Conservation (phyloP, 2,329 filamentous ascomycete genomes). For the Metarhizium anisopliae region DNA sequence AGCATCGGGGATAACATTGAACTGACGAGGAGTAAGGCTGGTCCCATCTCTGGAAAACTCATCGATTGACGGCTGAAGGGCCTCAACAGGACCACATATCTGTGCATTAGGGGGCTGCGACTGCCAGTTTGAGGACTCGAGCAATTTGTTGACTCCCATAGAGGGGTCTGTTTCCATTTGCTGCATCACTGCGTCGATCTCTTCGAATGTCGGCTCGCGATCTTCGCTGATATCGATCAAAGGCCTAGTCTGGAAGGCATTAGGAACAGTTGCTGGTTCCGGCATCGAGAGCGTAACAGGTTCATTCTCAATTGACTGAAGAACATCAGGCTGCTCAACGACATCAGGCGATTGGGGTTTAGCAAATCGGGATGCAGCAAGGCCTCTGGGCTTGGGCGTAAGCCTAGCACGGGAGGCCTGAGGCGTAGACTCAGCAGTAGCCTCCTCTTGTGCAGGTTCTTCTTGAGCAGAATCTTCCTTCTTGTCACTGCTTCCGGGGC, state of each 20-base stretch:
- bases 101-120: constrained; percentile 16
- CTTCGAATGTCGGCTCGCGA: constrained; percentile 55
- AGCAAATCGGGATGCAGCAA: constrained; percentile 37
- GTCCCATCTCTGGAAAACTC: constrained; percentile 59
- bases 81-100: constrained; percentile 41
- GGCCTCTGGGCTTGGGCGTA: constrained; percentile 27
- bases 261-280: neutral
- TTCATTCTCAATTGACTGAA: constrained; percentile 22
- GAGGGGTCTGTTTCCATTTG: constrained; percentile 67
- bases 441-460: neutral
- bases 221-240: constrained; percentile 9
- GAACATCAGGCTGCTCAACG: constrained; percentile 17
- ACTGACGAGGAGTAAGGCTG: constrained; percentile 60
- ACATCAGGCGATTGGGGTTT: constrained; percentile 24
- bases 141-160: constrained; percentile 60
- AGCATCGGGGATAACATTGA: constrained; percentile 34
- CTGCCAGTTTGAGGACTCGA: constrained; percentile 36
- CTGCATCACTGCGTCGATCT: constrained; percentile 89
- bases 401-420: constrained; percentile 21
- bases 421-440: constrained; percentile 8
- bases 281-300: neutral
- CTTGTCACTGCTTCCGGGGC: constrained; percentile 1
- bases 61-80: constrained; percentile 38
- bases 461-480: neutral
- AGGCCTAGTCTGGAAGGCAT: neutral